Base-by-base conservation (phyloP, 2,329 filamentous ascomycete species). In the Fusarium sp. region DNA sequence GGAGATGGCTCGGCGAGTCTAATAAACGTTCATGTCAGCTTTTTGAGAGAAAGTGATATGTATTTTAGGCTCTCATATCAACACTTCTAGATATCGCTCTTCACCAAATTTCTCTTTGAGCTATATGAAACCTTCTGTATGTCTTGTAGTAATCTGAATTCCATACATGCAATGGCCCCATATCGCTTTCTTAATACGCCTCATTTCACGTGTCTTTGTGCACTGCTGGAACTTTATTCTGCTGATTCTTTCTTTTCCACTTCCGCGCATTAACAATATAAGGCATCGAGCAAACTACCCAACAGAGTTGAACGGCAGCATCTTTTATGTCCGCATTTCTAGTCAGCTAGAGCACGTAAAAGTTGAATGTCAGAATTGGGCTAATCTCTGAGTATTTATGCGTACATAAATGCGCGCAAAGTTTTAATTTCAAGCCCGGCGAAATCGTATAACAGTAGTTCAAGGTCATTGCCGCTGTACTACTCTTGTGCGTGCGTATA, bases 291-390 rank as follows among this genome's bases (percentile, higher is more conserved):
- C 18, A 38, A n/a, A 38, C 6, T n/a, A n/a, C n/a, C 10, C 18
- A 2, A 38, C 18, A 38, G 10, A 38, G 18, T n/a, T n/a, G 3
- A 12, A n/a, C 5, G 3, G 18, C 10, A 12, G 18, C 9, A 38
- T 38, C 18, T 38, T 38, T 6, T 38, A n/a, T 38, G 34, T n/a
- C 3, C 18, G 10, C 34, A 4, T n/a, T n/a, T 38, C 18, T 9
- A n/a, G 18, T 38, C 1, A 38, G 11, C 10, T 4, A n/a, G 34
- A n/a, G 10, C n/a, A 4, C 6, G 34, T n/a, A 4, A n/a, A 38
- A n/a, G 2, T n/a, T 34, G 3, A 5, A 3, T 10, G 5, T 34
- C 5, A 1, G 10, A 38, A 12, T 11, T 38, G 10, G 1, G 9
- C 3, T 11, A 9, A 38, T 38, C 18, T n/a, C 5, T n/a, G 16